Conservation (phyloP, 257 asterid genomes). For the Gardenia jasminoides region DNA sequence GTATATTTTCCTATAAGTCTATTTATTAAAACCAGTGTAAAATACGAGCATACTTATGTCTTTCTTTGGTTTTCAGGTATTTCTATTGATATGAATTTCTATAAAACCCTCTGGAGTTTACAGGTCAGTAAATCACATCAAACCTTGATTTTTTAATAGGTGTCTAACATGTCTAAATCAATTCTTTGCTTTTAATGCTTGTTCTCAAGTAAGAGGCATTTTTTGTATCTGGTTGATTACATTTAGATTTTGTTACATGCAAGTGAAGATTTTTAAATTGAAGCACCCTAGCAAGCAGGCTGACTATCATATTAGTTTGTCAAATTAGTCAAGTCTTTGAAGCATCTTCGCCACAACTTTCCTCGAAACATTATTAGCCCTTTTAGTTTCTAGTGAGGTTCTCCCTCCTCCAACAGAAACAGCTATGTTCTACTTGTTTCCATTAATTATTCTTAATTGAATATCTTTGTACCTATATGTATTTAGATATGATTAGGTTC, state of each 20-base stretch:
- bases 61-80: conserved; percentile 60
- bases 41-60: not conserved
- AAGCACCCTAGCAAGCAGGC: not conserved
- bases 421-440: too few species aligned
- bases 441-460: too few species aligned
- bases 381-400: not conserved
- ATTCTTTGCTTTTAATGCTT: not conserved
- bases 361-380: too few species aligned
- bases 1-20: not conserved
- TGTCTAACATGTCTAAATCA: not conserved
- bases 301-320: too few species aligned
- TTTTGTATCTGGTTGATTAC: not conserved
- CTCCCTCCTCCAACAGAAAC: not conserved
- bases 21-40: too few species aligned
- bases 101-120: conserved; percentile 96
- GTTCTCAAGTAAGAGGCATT: not conserved
- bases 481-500: too few species aligned
- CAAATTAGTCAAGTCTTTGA: not conserved
- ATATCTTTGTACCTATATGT: too few species aligned
- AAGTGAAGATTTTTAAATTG: not conserved
- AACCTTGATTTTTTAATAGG: not conserved
- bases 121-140: conserved; percentile 57
- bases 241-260: not conserved
- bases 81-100: conserved; percentile 91
- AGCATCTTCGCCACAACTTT: not conserved